Base-by-base conservation (phyloP, 768 basidiomycete genomes). In the Naganishia vishniacii region DNA sequence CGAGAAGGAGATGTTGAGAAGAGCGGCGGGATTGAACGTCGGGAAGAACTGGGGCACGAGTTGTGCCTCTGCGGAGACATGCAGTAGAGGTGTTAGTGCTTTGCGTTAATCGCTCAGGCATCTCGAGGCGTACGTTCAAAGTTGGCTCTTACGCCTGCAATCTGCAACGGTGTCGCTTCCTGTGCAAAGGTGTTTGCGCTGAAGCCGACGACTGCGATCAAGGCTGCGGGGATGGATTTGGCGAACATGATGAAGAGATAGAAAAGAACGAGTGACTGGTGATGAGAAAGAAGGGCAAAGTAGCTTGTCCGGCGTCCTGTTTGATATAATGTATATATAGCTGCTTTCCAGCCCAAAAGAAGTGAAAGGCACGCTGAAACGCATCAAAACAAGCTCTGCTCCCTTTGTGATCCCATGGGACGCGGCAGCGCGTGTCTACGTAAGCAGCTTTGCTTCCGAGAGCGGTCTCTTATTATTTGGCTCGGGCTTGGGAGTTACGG, bases 131-230 rank as follows among this genome's bases (percentile, higher is more conserved):
- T 45, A 72, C 73, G 67, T n/a, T 69, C 76, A 75, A 89, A 87
- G 75, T 89, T 84, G 23, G 88, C 88, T 71, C 86, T 78, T 58
- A 87, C 83, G 37, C 82, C 84, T 61, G 80, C 80, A 48, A 88
- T 78, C 62, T 81, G 81, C 37, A 85, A 67, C 23, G 72, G 65
- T 34, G 77, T 75, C 61, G 78, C 79, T 62, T 77, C 78, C 26
- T 64, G 62, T 13, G 62, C 62, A 13, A 51, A 32, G 8, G 31
- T n/a, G 2, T 61, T 20, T 25, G 46, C 62, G 25, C 49, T 40
- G n/a, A 64, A 23, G 20, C 45, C 42, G 59, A 20, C 48, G 26
- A 31, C 59, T 12, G 41, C 63, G 44, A 64, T 41, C 26, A 64
- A 40, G 3, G 53, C 63, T 26, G 63, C 34, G 32, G 53, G n/a